These are phyloP conservation scores for Arabis hirsuta DNA, from an alignment of 345 rosid species.

Conservation along the genomic window DNA sequence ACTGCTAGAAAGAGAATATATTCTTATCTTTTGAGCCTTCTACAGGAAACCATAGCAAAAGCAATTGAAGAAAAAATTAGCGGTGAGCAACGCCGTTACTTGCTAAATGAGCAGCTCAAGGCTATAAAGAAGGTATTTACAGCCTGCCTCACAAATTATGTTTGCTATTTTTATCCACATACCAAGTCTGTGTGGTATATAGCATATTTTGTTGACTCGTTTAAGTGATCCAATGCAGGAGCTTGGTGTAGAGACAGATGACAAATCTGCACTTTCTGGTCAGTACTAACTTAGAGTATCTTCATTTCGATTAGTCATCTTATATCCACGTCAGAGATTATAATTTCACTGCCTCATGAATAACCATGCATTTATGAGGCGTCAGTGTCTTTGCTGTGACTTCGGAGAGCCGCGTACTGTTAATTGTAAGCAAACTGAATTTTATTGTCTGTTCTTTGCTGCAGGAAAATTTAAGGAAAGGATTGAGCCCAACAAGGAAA, in stretches of 20 bases:
- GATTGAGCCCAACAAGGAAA: slow-evolving; percentile 83
- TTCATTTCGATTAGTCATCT: slow-evolving; percentile 8
- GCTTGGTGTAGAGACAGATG: slow-evolving; percentile 98
- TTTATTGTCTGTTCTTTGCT: slow-evolving; percentile 31
- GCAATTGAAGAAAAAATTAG: slow-evolving; percentile 99
- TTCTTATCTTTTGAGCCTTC: slow-evolving; percentile 32
- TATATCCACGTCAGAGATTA: background rate
- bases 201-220: slow-evolving; percentile 26
- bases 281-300: slow-evolving; percentile 41
- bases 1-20: slow-evolving; percentile 16
- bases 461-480: slow-evolving; percentile 97
- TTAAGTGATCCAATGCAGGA: slow-evolving; percentile 59
- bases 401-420: background rate
- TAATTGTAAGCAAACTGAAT: slow-evolving; percentile 13
- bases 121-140: slow-evolving; percentile 92
- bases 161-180: slow-evolving; percentile 4
- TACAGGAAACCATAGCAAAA: slow-evolving; percentile 92
- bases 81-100: slow-evolving; percentile 97
- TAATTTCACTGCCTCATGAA: slow-evolving; percentile 8
- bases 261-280: slow-evolving; percentile 98
- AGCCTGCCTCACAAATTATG: slow-evolving; percentile 12
- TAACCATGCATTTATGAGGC: slow-evolving; percentile 12
- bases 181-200: slow-evolving; percentile 19
- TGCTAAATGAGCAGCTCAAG: slow-evolving; percentile 97
- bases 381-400: slow-evolving; percentile 8